Percentiles rank a stretch among this genome's conserved stretches.
Conservation (phyloP, 2,329 filamentous ascomycete species). For the Phialophora verrucosa region DNA sequence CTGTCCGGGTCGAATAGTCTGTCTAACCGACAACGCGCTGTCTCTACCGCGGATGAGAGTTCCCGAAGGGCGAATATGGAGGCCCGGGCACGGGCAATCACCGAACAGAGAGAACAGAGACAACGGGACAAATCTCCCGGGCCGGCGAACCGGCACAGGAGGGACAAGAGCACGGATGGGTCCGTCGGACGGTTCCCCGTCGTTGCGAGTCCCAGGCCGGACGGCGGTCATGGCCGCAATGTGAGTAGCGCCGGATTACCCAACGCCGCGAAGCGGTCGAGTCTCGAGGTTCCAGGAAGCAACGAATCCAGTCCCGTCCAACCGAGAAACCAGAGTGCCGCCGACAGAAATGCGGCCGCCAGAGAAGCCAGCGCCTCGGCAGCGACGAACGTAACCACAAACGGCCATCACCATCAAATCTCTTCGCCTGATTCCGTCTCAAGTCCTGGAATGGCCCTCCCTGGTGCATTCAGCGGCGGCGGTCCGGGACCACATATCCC, state of each 20-base stretch:
- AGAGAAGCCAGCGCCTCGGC: constrained; percentile 11
- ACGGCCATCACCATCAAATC: constrained; percentile 18
- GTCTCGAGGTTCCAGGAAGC: constrained; percentile 79
- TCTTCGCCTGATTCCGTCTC: constrained; percentile 51
- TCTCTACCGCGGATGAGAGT: constrained; percentile 79
- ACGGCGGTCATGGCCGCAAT: constrained; percentile 46
- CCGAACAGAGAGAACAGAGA: constrained; percentile 61
- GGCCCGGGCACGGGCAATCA: constrained; percentile 82
- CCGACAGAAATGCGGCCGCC: constrained; percentile 36
- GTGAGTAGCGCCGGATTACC: constrained; percentile 48
- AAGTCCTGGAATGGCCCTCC: constrained; percentile 20
- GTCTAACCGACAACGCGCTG: constrained; percentile 63
- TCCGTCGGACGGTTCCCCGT: constrained; percentile 63
- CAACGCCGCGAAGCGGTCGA: constrained; percentile 64
- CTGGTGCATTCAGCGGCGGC: constrained; percentile 40
- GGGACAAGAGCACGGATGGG: constrained; percentile 75
- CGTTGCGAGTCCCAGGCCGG: constrained; percentile 81
- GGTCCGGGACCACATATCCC: constrained; percentile 43
- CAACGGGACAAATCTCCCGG: constrained; percentile 75
- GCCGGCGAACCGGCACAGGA: constrained; percentile 64
- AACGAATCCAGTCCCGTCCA: constrained; percentile 53
- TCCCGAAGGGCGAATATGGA: constrained; percentile 94
- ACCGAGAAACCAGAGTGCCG: constrained; percentile 41
- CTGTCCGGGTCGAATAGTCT: constrained; percentile 33
- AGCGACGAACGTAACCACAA: constrained; percentile 21